Conservation (phyloP, 768 basidiomycete species). For the Lactifluus rugatus region DNA sequence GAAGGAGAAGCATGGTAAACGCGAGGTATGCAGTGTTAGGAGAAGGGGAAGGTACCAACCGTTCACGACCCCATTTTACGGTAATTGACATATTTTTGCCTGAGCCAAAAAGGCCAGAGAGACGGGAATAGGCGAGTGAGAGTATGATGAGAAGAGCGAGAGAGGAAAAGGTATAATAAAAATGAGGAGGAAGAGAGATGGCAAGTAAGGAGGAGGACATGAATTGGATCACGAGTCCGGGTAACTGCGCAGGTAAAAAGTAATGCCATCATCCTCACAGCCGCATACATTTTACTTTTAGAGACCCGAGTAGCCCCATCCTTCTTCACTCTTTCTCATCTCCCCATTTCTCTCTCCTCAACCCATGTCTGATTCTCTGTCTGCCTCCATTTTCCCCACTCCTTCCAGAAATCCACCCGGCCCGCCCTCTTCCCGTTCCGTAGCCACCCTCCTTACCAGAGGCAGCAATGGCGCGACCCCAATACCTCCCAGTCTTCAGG, state of each 20-base stretch:
- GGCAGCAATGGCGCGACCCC: conserved; percentile 41
- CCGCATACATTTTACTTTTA: background rate
- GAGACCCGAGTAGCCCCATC: background rate
- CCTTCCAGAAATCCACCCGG: conserved; percentile 16
- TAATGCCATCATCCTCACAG: too few species aligned
- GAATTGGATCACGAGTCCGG: background rate
- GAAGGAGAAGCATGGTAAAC: conserved; percentile 6
- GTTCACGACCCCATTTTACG: conserved; percentile 44
- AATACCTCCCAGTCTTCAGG: conserved; percentile 83
- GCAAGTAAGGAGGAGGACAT: background rate
- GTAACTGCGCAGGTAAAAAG: too few species aligned
- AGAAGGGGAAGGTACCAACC: conserved; percentile 22
- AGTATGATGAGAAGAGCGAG: conserved; percentile 24
- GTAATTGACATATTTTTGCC: conserved; percentile 14
- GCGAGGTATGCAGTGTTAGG: conserved; percentile 4
- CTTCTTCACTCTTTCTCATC: background rate
- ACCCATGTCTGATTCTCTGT: conserved; percentile 24
- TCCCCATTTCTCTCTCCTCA: conserved; percentile 18
- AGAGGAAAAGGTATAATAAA: background rate
- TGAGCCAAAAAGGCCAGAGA: conserved; percentile 20
- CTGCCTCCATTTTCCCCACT: conserved; percentile 17
- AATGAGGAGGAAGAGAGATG: background rate
- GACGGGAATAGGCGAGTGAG: conserved; percentile 23
- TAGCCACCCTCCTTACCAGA: conserved; percentile 37
- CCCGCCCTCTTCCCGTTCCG: conserved; percentile 22